Evolutionary conservation across 2,329 filamentous ascomycete species (phyloP), one percentile per base, ranked within the genome.

Genomic region (Pezicula rhizophila): DNA sequence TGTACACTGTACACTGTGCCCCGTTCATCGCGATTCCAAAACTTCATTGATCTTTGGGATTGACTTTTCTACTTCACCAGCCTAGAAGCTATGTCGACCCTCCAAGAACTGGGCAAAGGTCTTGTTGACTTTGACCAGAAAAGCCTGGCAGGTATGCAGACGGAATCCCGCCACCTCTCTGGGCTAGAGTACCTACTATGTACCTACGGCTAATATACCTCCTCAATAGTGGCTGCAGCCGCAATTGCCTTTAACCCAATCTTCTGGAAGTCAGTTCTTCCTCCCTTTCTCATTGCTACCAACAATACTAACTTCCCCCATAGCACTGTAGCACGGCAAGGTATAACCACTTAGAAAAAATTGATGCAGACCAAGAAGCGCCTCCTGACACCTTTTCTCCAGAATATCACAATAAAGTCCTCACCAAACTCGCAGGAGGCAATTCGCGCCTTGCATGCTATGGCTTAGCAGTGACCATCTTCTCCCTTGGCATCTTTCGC

Each of bases 201-300:
- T 51, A 38, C 35, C 26, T 42, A 54, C 56, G 47, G 53, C 59
- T 62, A 53, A 55, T 43, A 46, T n/a, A 20, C 49, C 38, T 50
- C 28, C 39, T 23, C 3, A 23, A 34, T 57, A 96, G 91, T 93
- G 59, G 88, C 89, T 58, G 87, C 84, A 42, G 77, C 76, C 48
- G 80, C 87, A 46, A 95, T 99, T 70, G 78, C 85, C 43, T 97
- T 99, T 72, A 99, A 99, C 70, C 93, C 93, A 18, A 85, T 93
- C n/a, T 97, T 96, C 70, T 99, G 93, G 93, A 99, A 99, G 91
- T 96, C 78, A 76, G 88, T 78, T 46, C 8, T 33, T 52, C 40
- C 40, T 35, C 39, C 35, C 33, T 38, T 42, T 35, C 45, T 18
- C 41, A 33, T 12, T 15, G 41, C 37, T 45, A 17, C 49, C 17